Evolutionary conservation across 2,329 filamentous ascomycete species (phyloP), one percentile per base, ranked within the genome.

Genomic region (Cercospora sp.): DNA sequence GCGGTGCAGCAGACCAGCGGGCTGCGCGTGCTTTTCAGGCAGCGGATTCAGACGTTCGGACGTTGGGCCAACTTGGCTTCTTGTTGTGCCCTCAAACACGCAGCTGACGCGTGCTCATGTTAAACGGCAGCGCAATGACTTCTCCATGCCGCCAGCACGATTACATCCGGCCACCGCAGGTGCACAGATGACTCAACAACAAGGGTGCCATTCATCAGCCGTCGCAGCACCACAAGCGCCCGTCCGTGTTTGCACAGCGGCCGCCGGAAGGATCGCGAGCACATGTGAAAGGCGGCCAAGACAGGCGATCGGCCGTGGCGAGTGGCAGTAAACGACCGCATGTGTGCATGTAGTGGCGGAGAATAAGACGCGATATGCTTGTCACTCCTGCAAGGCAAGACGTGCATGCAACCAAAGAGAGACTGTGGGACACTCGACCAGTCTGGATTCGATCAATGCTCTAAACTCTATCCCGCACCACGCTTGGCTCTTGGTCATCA

Each of bases 41-140:
- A 51, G 45, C 45, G 45, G 45, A 51, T 51, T 6, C 36, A 18
- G 45, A 51, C 45, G 18, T 51, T 51, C 8, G 6, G 42, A 48
- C 18, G 42, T 20, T 20, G 18, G 36, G 36, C 36, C 36, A 40
- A 40, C 36, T 40, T 16, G 36, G 36, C 36, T 40, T 40, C 36
- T 40, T n/a, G 36, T 40, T n/a, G 36, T 40, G 36, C 26, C 23
- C 16, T 53, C 48, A 30, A 57, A 31, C 53, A 57, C 53, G 53
- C 53, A 57, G 53, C 53, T 57, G 53, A 57, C 53, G 53, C 45
- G 18, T 51, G 45, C 45, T 51, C 45, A 51, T 51, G 45, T 23
- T 23, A 20, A 12, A 20, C 18, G 9, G 18, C n/a, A 20, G 42
- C 42, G 42, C 42, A 48, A 48, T 20, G 42, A 48, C 42, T 20